Percentiles rank a stretch among this genome's conserved stretches.
Conservation (phyloP, 2,329 filamentous ascomycete genomes). For the Malbranchea zuffiana region DNA sequence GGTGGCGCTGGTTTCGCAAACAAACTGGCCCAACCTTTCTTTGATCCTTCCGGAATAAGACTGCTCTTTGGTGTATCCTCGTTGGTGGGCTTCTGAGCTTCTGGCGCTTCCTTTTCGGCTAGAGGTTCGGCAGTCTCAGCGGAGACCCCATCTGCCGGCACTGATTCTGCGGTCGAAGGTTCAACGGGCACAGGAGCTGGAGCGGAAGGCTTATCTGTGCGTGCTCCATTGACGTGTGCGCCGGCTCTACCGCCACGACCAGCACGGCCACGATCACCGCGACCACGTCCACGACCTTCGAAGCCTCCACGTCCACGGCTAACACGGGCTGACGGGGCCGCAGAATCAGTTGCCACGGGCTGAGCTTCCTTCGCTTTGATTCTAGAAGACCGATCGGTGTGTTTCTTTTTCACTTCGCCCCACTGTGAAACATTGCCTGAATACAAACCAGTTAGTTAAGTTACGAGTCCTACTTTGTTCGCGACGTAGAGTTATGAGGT, state of each 20-base stretch:
- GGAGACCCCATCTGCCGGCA: slow-evolving; percentile 12
- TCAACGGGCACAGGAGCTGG: slow-evolving; percentile 12
- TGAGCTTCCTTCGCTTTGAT: slow-evolving; percentile 38
- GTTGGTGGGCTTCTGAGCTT: slow-evolving; percentile 16
- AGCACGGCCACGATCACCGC: slow-evolving; percentile 39
- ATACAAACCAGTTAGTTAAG: slow-evolving; percentile 5
- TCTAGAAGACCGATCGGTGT: slow-evolving; percentile 33
- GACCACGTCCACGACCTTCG: slow-evolving; percentile 37
- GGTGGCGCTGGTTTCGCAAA: slow-evolving; percentile 52
- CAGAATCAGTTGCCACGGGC: slow-evolving; percentile 25
- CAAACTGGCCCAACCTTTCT: slow-evolving; percentile 60
- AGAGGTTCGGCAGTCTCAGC: slow-evolving; percentile 17
- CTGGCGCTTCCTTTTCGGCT: slow-evolving; percentile 18
- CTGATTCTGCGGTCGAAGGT: slow-evolving; percentile 3
- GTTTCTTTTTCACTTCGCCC: slow-evolving; percentile 44
- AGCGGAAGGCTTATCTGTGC: slow-evolving; percentile 24
- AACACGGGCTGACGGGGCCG: slow-evolving; percentile 27
- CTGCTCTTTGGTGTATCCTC: slow-evolving; percentile 23
- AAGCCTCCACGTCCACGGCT: slow-evolving; percentile 39
- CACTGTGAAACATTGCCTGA: slow-evolving; percentile 42
- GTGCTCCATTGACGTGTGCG: slow-evolving; percentile 35
- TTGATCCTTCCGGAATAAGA: slow-evolving; percentile 30
- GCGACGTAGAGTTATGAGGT: not conserved
- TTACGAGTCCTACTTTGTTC: slow-evolving; percentile 5
- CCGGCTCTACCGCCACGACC: slow-evolving; percentile 37